These are phyloP conservation scores for Daedaleopsis nitida DNA, from an alignment of 768 basidiomycete species.

Conservation along the genomic window DNA sequence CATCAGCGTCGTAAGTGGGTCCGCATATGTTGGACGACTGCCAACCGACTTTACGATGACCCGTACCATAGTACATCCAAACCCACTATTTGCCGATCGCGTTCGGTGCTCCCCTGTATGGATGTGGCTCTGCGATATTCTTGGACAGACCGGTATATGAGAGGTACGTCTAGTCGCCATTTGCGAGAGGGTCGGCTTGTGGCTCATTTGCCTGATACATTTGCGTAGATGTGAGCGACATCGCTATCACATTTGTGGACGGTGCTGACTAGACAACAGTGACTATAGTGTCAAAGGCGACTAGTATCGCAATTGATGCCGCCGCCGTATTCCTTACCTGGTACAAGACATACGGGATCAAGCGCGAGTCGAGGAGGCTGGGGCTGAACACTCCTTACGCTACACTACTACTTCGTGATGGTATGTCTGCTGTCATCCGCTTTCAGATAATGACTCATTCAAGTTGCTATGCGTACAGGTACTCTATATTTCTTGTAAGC, in stretches of 20 bases:
- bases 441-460: too few species aligned
- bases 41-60: neutral
- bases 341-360: conserved; percentile 14
- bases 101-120: conserved; percentile 23
- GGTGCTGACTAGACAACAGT: neutral
- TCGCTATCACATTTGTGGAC: neutral
- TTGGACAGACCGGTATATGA: neutral
- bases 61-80: conserved; percentile 15
- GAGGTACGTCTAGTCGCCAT: neutral
- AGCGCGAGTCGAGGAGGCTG: conserved; percentile 8
- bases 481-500: conserved; percentile 19
- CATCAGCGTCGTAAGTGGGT: conserved; percentile 16
- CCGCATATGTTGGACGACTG: neutral
- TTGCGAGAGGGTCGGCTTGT: neutral
- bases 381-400: conserved; percentile 14
- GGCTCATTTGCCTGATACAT: neutral
- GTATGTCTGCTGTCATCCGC: neutral
- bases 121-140: conserved; percentile 14
- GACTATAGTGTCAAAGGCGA: neutral
- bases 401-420: conserved; percentile 18
- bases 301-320: conserved; percentile 1
- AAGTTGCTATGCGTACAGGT: neutral
- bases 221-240: neutral
- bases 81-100: conserved; percentile 21
- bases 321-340: conserved; percentile 14